Percentiles rank a stretch among this genome's conserved stretches.
These are phyloP conservation scores for Ascochyta lentis DNA, from an alignment of 2,329 filamentous ascomycete species.

Conservation along the genomic window DNA sequence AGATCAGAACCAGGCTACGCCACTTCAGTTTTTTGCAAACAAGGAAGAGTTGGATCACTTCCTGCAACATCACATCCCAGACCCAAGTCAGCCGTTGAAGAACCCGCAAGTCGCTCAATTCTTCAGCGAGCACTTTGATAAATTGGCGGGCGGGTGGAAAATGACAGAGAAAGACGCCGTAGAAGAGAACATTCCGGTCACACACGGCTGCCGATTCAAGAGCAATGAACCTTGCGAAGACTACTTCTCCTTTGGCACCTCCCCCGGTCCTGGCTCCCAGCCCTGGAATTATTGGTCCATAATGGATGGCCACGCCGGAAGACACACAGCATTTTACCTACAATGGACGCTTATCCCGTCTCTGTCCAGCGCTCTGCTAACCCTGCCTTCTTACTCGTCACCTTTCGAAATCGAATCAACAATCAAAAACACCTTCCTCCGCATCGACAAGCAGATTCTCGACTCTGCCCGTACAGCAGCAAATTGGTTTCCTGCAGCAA, in stretches of 20 bases:
- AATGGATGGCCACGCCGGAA: conserved; percentile 60
- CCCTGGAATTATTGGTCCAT: conserved; percentile 53
- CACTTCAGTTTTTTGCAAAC: conserved; percentile 37
- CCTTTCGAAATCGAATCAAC: conserved; percentile 59
- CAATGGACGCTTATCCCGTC: conserved; percentile 53
- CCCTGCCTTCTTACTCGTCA: conserved; percentile 42
- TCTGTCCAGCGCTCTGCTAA: conserved; percentile 49
- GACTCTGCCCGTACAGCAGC: conserved; percentile 45
- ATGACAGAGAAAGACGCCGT: conserved; percentile 35
- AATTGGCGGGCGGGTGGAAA: conserved; percentile 37
- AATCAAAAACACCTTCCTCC: conserved; percentile 65
- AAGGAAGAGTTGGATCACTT: conserved; percentile 39
- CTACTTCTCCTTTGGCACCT: conserved; percentile 37
- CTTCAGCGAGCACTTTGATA: conserved; percentile 35
- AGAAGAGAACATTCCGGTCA: conserved; percentile 37
- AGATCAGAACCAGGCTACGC: conserved; percentile 23
- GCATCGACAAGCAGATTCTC: conserved; percentile 65
- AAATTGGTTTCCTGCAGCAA: conserved; percentile 48
- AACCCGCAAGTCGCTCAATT: conserved; percentile 28
- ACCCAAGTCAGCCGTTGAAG: conserved; percentile 25
- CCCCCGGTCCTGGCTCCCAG: conserved; percentile 35
- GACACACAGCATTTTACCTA: conserved; percentile 52
- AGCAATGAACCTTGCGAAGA: conserved; percentile 46
- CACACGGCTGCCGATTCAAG: conserved; percentile 39
- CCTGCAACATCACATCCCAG: conserved; percentile 33